Conservation (phyloP, 495 filamentous ascomycete genomes). For the Thozetella sp. region DNA sequence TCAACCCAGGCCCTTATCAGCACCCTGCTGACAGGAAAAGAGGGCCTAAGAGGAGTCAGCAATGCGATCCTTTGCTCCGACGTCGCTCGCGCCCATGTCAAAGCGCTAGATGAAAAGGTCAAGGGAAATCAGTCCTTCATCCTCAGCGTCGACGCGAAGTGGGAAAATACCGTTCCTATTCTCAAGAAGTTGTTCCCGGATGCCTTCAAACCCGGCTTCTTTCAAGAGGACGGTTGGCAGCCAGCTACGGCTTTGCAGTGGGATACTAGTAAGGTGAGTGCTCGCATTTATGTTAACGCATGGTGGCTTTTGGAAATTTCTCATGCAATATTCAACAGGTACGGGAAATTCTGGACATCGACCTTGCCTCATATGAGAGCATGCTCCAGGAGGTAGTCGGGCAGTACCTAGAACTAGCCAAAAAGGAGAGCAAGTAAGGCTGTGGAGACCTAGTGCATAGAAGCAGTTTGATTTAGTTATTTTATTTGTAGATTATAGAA, state of each 20-base stretch:
- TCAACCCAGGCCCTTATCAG: too few relatives aligned
- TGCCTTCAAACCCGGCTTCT: neutral
- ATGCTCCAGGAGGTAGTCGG: neutral
- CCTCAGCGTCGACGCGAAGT: too few relatives aligned
- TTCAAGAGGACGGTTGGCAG: neutral
- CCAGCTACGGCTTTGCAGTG: neutral
- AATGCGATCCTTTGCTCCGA: too few relatives aligned
- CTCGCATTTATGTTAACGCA: neutral
- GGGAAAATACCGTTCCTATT: too few relatives aligned
- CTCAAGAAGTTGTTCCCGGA: neutral
- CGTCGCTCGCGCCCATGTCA: too few relatives aligned
- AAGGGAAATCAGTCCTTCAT: too few relatives aligned
- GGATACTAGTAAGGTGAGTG: neutral
- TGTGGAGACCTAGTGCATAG: neutral
- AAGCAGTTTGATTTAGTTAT: neutral
- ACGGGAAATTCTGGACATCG: neutral
- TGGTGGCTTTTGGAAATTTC: neutral
- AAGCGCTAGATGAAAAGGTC: too few relatives aligned
- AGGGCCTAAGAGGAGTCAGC: too few relatives aligned
- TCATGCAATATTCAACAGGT: neutral
- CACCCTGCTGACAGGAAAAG: too few relatives aligned
- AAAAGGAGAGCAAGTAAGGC: neutral
- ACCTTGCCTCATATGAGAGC: neutral
- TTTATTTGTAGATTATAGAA: neutral
- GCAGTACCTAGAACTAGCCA: neutral